Evolutionary conservation across 257 asterid species (phyloP).

Genomic region (Petrea volubilis): DNA sequence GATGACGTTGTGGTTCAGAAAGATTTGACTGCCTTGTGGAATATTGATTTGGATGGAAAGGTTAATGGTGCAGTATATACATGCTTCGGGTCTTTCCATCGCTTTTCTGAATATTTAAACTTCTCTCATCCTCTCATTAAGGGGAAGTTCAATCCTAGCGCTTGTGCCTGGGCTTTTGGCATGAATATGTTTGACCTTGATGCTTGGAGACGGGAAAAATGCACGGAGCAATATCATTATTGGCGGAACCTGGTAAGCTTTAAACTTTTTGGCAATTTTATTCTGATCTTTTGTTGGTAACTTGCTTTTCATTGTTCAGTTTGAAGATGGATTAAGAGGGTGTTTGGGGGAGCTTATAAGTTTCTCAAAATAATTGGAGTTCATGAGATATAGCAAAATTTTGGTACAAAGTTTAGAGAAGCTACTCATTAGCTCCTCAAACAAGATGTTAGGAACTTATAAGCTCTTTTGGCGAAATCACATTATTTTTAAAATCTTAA

Average conservation of each 20-base stretch:
- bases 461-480: no score
- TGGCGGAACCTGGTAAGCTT: slow-evolving; percentile 81
- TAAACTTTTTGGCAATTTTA: slow-evolving; percentile 10
- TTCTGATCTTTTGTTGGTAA: background rate
- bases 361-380: no score
- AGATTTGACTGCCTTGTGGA: slow-evolving; percentile 90
- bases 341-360: no score
- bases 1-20: slow-evolving; percentile 97
- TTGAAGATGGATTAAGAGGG: background rate
- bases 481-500: no score
- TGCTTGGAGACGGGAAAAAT: slow-evolving; percentile 82
- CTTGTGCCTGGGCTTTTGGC: slow-evolving; percentile 99
- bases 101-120: slow-evolving; percentile 76
- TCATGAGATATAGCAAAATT: no score
- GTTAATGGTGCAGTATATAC: slow-evolving; percentile 90
- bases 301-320: background rate
- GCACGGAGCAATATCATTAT: slow-evolving; percentile 81
- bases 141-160: slow-evolving; percentile 79
- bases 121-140: slow-evolving; percentile 79
- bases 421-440: no score
- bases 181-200: slow-evolving; percentile 93
- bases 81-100: slow-evolving; percentile 91
- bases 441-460: no score
- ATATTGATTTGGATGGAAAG: slow-evolving; percentile 81
- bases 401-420: no score